phyloP scores from a whole-genome alignment of 495 filamentous ascomycete genomes.

The Talaromyces wortmannii region DNA sequence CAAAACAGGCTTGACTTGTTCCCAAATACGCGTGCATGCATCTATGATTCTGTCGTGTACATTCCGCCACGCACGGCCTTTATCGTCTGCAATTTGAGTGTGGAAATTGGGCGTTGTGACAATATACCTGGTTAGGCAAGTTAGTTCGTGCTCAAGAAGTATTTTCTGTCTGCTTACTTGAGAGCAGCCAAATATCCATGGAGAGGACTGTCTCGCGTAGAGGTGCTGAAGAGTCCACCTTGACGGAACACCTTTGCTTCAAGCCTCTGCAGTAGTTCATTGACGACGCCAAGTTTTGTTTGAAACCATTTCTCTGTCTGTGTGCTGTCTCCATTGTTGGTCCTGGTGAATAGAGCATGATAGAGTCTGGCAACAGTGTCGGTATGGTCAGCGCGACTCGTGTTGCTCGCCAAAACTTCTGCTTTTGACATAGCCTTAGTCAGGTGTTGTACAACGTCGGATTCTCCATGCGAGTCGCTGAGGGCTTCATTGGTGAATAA shows the following conservation, averaged over 20 bases:
- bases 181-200: constrained; percentile 65
- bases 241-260: constrained; percentile 51
- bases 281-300: constrained; percentile 34
- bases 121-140: constrained; percentile 29
- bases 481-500: constrained; percentile 27
- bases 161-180: constrained; percentile 30
- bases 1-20: constrained; percentile 62
- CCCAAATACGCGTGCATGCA: constrained; percentile 63
- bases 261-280: constrained; percentile 37
- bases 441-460: constrained; percentile 9
- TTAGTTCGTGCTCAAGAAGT: no score
- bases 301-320: constrained; percentile 23
- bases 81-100: constrained; percentile 14
- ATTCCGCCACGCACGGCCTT: constrained; percentile 19
- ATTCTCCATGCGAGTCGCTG: constrained; percentile 6
- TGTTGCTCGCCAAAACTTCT: constrained; percentile 53
- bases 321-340: constrained; percentile 6
- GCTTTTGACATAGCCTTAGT: constrained; percentile 26
- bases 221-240: constrained; percentile 49
- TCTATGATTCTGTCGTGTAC: constrained; percentile 50
- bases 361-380: constrained; percentile 70
- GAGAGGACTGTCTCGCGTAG: constrained; percentile 57
- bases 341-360: constrained; percentile 42
- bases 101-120: constrained; percentile 32
- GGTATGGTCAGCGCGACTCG: constrained; percentile 77